phyloP scores from a whole-genome alignment of 2,329 filamentous ascomycete species.

The Hypoxylon rubiginosum region DNA sequence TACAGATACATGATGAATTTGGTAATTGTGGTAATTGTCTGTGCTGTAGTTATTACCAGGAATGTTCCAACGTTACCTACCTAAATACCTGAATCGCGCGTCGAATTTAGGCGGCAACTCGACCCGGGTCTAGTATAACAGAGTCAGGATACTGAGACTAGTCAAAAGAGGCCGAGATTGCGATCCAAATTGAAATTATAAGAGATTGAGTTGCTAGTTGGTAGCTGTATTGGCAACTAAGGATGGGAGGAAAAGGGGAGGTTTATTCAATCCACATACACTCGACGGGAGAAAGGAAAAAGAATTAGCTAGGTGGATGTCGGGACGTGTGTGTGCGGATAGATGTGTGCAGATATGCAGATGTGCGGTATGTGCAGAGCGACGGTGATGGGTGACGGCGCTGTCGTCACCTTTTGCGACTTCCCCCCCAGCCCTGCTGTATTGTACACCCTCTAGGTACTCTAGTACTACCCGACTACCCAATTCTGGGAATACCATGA shows the following conservation, averaged over 20 bases:
- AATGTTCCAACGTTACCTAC: slow-evolving; percentile 4
- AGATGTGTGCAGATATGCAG: background rate
- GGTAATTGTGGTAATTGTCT: slow-evolving; percentile 7
- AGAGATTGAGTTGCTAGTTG: background rate
- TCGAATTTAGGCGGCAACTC: slow-evolving; percentile 23
- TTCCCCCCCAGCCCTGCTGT: slow-evolving; percentile 9
- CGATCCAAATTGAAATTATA: slow-evolving; percentile 24
- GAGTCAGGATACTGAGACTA: slow-evolving; percentile 1
- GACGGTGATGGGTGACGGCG: slow-evolving; percentile 32
- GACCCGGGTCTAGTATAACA: slow-evolving; percentile 22
- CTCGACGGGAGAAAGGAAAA: slow-evolving; percentile 13
- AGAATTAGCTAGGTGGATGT: background rate
- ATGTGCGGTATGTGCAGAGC: slow-evolving; percentile 16
- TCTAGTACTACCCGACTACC: background rate
- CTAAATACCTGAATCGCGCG: slow-evolving; percentile 7
- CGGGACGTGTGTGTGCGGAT: background rate
- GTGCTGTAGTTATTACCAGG: slow-evolving; percentile 1
- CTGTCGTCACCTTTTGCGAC: slow-evolving; percentile 42
- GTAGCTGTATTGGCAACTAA: slow-evolving; percentile 1
- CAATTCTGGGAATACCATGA: slow-evolving; percentile 19
- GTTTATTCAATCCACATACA: background rate
- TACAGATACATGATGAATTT: slow-evolving; percentile 9
- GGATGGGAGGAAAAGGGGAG: slow-evolving; percentile 8
- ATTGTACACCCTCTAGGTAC: background rate
- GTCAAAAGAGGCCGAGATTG: slow-evolving; percentile 6